Conservation (phyloP, 768 basidiomycete genomes). For the Auricularia sp. region DNA sequence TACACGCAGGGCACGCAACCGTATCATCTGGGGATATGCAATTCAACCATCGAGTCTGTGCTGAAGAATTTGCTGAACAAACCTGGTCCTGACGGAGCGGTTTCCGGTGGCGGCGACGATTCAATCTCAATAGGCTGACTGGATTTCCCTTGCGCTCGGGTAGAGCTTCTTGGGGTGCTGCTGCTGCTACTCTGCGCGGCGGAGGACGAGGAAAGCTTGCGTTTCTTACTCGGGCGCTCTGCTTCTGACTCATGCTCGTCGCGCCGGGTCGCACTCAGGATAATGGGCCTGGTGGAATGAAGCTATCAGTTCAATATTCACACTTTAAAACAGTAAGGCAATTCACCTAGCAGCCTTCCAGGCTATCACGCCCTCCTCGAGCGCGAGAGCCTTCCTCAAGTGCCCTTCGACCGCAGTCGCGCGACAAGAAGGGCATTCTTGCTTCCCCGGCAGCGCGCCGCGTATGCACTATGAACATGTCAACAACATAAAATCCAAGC, state of each 20-base stretch:
- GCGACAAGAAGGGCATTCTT: constrained; percentile 66
- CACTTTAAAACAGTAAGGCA: background rate
- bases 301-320: background rate
- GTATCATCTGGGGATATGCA: constrained; percentile 14
- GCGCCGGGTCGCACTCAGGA: background rate
- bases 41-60: background rate
- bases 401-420: constrained; percentile 48
- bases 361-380: constrained; percentile 60
- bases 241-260: background rate
- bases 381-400: constrained; percentile 53
- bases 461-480: constrained; percentile 52
- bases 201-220: constrained; percentile 4
- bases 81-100: background rate
- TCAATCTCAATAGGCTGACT: background rate
- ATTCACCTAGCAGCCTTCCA: constrained; percentile 63
- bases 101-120: background rate
- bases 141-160: background rate
- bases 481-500: background rate
- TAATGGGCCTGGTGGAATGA: background rate
- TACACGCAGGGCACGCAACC: constrained; percentile 56
- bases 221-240: constrained; percentile 1
- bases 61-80: background rate
- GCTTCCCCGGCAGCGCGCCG: constrained; percentile 41
- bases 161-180: background rate
- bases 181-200: background rate